Conservation (phyloP, 2,329 filamentous ascomycete genomes). For the Stemphylium vesicarium region DNA sequence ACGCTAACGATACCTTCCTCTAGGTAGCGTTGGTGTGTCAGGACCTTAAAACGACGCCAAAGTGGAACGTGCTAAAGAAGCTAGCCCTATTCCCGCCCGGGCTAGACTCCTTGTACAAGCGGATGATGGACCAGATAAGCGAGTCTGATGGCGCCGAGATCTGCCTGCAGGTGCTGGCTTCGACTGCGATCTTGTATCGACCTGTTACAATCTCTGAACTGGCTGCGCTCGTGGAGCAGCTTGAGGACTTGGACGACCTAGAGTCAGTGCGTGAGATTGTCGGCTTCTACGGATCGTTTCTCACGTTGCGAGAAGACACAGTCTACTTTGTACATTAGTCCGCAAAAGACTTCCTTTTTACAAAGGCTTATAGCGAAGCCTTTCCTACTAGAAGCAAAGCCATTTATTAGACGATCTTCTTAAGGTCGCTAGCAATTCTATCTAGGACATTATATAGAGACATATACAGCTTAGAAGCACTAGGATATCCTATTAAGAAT, state of each 20-base stretch:
- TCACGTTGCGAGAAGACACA: constrained; percentile 1
- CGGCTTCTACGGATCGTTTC: constrained; percentile 46
- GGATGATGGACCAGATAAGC: constrained; percentile 17
- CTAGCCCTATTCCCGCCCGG: constrained; percentile 44
- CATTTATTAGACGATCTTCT: neutral
- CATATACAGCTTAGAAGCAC: neutral
- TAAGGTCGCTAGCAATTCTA: neutral
- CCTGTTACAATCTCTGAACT: constrained; percentile 50
- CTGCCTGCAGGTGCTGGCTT: constrained; percentile 48
- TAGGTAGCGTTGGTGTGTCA: neutral
- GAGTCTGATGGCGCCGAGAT: constrained; percentile 33
- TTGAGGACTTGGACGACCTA: constrained; percentile 3
- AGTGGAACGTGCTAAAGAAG: constrained; percentile 18
- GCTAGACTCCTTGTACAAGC: too few relatives aligned
- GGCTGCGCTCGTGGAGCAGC: constrained; percentile 23
- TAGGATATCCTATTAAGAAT: neutral
- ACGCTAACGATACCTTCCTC: constrained; percentile 20
- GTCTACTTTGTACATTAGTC: too few relatives aligned
- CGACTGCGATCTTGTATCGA: constrained; percentile 40
- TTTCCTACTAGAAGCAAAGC: constrained; percentile 14
- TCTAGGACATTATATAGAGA: neutral
- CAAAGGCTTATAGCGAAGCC: neutral
- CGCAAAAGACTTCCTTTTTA: constrained; percentile 32
- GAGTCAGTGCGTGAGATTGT: constrained; percentile 32
- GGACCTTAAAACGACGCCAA: constrained; percentile 26